Percentiles rank a stretch among this genome's conserved stretches.
Conservation (phyloP, 495 filamentous ascomycete genomes). For the Hamigera avellanea region DNA sequence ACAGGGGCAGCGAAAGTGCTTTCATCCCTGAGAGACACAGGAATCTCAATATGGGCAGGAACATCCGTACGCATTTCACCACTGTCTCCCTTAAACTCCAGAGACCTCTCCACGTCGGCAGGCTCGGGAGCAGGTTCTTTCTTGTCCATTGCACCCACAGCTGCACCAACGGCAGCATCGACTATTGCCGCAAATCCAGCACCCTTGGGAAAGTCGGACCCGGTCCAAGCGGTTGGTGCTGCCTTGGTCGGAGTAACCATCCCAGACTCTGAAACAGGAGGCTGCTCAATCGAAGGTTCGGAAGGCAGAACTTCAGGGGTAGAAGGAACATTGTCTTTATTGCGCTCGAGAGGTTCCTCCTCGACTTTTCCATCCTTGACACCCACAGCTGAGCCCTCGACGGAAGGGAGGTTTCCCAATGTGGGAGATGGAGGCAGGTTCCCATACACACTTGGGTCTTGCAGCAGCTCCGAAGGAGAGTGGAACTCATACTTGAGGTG, state of each 20-base stretch:
- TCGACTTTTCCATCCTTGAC: slow-evolving; percentile 7
- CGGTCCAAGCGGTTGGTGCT: neutral
- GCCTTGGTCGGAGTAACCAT: slow-evolving; percentile 13
- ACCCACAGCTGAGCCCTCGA: slow-evolving; percentile 24
- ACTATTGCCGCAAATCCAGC: slow-evolving; percentile 15
- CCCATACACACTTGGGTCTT: slow-evolving; percentile 17
- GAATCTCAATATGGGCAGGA: neutral
- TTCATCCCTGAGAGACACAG: neutral
- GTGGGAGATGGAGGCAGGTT: slow-evolving; percentile 18
- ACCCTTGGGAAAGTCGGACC: neutral
- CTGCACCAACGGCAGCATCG: slow-evolving; percentile 18
- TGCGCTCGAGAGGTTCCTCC: slow-evolving; percentile 5
- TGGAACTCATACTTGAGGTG: slow-evolving; percentile 35
- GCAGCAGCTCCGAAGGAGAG: slow-evolving; percentile 32
- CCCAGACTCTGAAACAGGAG: slow-evolving; percentile 2
- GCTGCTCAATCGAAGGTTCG: slow-evolving; percentile 5
- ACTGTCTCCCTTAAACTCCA: too few species aligned
- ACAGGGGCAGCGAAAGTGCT: too few species aligned
- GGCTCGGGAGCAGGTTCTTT: too few species aligned
- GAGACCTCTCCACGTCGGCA: too few species aligned
- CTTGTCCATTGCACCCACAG: slow-evolving; percentile 4
- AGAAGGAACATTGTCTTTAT: slow-evolving; percentile 4
- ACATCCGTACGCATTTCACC: too few species aligned
- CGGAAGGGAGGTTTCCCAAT: slow-evolving; percentile 20
- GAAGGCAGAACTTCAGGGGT: slow-evolving; percentile 6